phyloP scores from a whole-genome alignment of 176 grass and related monocot species.

The Poa annua region DNA sequence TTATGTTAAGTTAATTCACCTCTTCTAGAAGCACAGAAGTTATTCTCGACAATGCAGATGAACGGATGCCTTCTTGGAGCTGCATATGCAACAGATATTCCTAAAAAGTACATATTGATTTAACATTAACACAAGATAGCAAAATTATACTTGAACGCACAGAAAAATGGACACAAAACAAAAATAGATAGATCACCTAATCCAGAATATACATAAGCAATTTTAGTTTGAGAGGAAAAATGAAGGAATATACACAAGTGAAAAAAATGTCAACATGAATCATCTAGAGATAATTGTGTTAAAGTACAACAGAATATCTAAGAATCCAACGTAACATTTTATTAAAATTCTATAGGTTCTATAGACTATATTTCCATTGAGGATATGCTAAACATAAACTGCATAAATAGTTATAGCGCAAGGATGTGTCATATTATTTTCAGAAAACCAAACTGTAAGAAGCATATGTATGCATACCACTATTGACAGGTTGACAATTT shows the following conservation, averaged over 20 bases:
- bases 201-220: neutral
- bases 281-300: slow-evolving; percentile 13
- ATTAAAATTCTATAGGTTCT: neutral
- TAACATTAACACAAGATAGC: neutral
- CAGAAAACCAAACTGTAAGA: no score
- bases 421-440: neutral
- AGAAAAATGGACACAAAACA: slow-evolving; percentile 20
- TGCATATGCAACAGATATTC: slow-evolving; percentile 82
- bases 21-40: slow-evolving; percentile 95
- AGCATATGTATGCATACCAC: neutral
- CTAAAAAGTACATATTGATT: slow-evolving; percentile 46
- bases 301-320: neutral
- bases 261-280: slow-evolving; percentile 3
- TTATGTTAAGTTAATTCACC: slow-evolving; percentile 49
- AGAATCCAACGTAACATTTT: neutral
- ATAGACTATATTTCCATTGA: slow-evolving; percentile 9
- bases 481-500: neutral
- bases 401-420: neutral
- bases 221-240: neutral
- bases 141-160: slow-evolving; percentile 5
- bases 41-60: slow-evolving; percentile 86
- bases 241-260: neutral
- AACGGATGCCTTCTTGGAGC: slow-evolving; percentile 90
- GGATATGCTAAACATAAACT: neutral
- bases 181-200: neutral